Evolutionary conservation across 805 yeast species (phyloP).

Genomic region (Hanseniaspora mollemarum): DNA sequence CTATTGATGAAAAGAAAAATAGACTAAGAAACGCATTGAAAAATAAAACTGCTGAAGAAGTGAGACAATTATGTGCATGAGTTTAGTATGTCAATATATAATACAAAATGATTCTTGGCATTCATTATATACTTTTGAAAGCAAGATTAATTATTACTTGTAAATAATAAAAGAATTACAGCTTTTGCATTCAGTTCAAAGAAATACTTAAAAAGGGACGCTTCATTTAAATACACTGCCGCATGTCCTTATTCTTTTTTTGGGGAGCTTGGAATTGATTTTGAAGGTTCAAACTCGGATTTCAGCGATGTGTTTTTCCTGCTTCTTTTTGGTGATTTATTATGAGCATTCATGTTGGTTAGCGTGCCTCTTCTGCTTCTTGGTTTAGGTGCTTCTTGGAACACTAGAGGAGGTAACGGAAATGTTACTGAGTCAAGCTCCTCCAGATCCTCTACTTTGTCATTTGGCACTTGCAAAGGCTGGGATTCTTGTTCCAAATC

Average conservation of each 20-base stretch:
- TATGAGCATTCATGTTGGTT: neutral
- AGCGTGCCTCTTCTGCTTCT: slow-evolving; percentile 15
- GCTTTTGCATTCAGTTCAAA: too few species aligned
- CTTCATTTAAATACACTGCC: too few species aligned
- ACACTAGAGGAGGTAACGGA: slow-evolving; percentile 8
- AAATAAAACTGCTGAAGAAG: slow-evolving; percentile 3
- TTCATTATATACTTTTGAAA: too few species aligned
- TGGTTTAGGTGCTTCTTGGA: slow-evolving; percentile 1
- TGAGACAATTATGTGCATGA: slow-evolving; percentile 2
- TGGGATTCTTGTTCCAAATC: neutral
- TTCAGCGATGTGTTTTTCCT: neutral
- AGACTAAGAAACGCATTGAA: neutral
- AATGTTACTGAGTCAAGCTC: neutral
- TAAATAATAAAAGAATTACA: slow-evolving; percentile 2
- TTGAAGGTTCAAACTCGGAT: neutral
- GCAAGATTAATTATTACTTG: slow-evolving; percentile 3
- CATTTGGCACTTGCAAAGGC: neutral
- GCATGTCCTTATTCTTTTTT: too few species aligned
- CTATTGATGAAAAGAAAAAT: slow-evolving; percentile 3
- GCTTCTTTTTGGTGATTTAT: neutral
- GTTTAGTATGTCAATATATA: neutral
- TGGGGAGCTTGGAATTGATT: neutral
- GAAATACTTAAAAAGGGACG: too few species aligned
- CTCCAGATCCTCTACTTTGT: slow-evolving; percentile 6
- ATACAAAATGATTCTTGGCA: neutral